Evolutionary conservation across 176 grass and related monocot genomes (phyloP).

Genomic region (Ampelocalamus luodianensis): DNA sequence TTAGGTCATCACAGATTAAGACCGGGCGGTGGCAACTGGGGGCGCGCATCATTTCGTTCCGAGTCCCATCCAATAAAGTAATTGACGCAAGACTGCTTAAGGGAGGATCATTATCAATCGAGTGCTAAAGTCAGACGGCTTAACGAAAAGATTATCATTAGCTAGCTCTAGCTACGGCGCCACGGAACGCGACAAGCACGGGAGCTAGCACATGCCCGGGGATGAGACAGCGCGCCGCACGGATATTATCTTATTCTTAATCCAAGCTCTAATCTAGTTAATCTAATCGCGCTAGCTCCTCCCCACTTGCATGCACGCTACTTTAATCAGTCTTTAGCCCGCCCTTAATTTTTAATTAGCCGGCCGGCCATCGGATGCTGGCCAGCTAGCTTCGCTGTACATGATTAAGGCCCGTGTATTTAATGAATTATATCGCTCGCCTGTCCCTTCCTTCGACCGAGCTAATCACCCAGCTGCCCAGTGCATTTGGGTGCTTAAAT

Average conservation of each 20-base stretch:
- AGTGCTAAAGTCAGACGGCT: constrained; percentile 48
- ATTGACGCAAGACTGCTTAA: constrained; percentile 13
- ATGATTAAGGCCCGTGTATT: background rate
- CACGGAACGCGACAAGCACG: constrained; percentile 46
- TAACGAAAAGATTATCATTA: background rate
- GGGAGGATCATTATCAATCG: constrained; percentile 41
- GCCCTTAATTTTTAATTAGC: constrained; percentile 43
- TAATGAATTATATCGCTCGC: background rate
- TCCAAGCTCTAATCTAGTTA: constrained; percentile 12
- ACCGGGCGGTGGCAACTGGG: constrained; percentile 22
- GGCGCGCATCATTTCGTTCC: constrained; percentile 33
- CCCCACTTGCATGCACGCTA: constrained; percentile 39
- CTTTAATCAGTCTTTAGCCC: constrained; percentile 52
- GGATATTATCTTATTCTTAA: constrained; percentile 64
- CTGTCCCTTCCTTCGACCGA: background rate
- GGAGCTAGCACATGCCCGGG: constrained; percentile 51
- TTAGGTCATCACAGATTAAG: constrained; percentile 51
- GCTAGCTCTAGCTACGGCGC: background rate
- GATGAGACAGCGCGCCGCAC: constrained; percentile 63
- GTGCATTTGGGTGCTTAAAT: background rate
- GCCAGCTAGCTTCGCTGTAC: background rate
- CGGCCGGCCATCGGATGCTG: constrained; percentile 42
- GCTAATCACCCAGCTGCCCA: background rate
- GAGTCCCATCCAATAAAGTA: constrained; percentile 30
- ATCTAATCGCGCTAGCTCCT: constrained; percentile 37